Conservation (phyloP, 805 yeast genomes). For the Yamadazyma sp. region DNA sequence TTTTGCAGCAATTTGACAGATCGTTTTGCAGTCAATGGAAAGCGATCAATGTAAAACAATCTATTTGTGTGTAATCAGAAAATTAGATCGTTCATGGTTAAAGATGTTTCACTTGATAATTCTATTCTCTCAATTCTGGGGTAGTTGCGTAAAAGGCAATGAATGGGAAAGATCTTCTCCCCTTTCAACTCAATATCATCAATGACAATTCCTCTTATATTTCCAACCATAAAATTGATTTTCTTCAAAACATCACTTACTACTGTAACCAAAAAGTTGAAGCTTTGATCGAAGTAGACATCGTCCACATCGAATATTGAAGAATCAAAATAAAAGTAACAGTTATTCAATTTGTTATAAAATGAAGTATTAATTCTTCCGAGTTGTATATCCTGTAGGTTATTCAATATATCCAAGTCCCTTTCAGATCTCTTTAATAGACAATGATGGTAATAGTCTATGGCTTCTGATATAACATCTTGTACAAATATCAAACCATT, state of each 20-base stretch:
- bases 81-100: slow-evolving; percentile 21
- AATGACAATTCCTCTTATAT: slow-evolving; percentile 29
- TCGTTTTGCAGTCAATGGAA: no score
- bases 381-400: slow-evolving; percentile 2
- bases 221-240: slow-evolving; percentile 28
- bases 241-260: slow-evolving; percentile 35
- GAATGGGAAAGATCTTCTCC: slow-evolving; percentile 28
- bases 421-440: slow-evolving; percentile 4
- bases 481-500: slow-evolving; percentile 32
- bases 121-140: slow-evolving; percentile 31
- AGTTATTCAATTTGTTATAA: slow-evolving; percentile 9
- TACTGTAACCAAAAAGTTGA: slow-evolving; percentile 27
- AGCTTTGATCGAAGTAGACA: slow-evolving; percentile 20
- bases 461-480: slow-evolving; percentile 25
- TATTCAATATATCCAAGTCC: slow-evolving; percentile 5
- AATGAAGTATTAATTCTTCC: not conserved
- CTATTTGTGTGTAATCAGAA: slow-evolving; percentile 1
- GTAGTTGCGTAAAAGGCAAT: slow-evolving; percentile 26
- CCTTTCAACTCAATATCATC: slow-evolving; percentile 30
- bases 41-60: no score
- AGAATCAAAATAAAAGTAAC: slow-evolving; percentile 31
- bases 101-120: slow-evolving; percentile 19
- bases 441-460: slow-evolving; percentile 23
- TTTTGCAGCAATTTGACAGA: no score
- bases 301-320: slow-evolving; percentile 27